A percentile compares a stretch with the other conserved stretches of the same genome.
These are phyloP conservation scores for Blastobotrys peoriensis DNA, from an alignment of 805 yeast genomes.

Conservation along the genomic window DNA sequence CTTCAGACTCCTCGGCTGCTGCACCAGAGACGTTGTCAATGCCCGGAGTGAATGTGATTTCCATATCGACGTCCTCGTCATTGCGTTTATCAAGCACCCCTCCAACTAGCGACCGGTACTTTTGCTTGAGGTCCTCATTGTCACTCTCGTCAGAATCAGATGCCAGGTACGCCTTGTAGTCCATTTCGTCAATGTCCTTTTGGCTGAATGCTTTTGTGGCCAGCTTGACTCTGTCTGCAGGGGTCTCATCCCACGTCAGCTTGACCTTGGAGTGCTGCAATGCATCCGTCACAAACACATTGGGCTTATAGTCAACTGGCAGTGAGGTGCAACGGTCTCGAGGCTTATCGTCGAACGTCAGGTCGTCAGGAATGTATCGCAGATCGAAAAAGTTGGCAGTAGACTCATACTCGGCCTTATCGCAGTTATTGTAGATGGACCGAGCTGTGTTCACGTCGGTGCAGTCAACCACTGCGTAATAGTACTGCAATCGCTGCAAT, in stretches of 20 bases:
- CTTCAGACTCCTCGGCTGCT: slow-evolving; percentile 32
- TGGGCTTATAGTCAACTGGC: slow-evolving; percentile 77
- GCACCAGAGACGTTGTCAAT: slow-evolving; percentile 50
- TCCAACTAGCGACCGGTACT: slow-evolving; percentile 48
- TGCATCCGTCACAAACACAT: slow-evolving; percentile 85
- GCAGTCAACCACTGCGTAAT: slow-evolving; percentile 85
- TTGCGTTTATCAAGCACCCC: slow-evolving; percentile 10
- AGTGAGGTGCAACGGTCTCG: slow-evolving; percentile 65
- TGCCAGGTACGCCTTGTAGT: slow-evolving; percentile 61
- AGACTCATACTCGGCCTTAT: slow-evolving; percentile 92
- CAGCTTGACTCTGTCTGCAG: slow-evolving; percentile 73
- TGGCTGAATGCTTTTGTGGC: slow-evolving; percentile 79
- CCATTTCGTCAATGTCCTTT: slow-evolving; percentile 46
- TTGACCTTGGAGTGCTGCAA: slow-evolving; percentile 94
- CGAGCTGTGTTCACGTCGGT: slow-evolving; percentile 67
- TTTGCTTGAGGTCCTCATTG: slow-evolving; percentile 43
- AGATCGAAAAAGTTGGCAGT: slow-evolving; percentile 92
- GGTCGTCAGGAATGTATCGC: slow-evolving; percentile 87
- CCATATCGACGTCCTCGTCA: slow-evolving; percentile 67
- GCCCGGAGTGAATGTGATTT: slow-evolving; percentile 92
- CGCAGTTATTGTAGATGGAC: slow-evolving; percentile 76
- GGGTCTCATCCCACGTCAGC: slow-evolving; percentile 98
- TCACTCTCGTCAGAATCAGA: slow-evolving; percentile 60
- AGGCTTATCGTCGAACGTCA: slow-evolving; percentile 76
- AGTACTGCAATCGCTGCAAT: slow-evolving; percentile 85